phyloP scores from a whole-genome alignment of 225 moss, liverwort and hornwort genomes.

The Takakia lepidozioides region DNA sequence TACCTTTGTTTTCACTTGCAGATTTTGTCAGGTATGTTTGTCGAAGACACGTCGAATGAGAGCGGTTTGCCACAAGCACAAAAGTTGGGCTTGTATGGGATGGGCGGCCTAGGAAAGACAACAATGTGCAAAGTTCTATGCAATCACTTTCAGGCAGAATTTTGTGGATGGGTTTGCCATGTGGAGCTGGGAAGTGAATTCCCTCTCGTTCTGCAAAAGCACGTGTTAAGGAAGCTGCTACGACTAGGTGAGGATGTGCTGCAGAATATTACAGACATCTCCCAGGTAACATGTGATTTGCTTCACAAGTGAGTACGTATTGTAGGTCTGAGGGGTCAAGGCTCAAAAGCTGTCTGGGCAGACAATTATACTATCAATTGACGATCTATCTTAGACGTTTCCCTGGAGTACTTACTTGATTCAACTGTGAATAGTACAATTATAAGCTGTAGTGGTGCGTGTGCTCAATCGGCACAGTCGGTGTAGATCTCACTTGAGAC shows the following conservation, averaged over 20 bases:
- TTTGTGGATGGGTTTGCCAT: slow-evolving; percentile 17
- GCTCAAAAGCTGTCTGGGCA: too few relatives aligned
- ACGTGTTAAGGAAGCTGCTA: slow-evolving; percentile 11
- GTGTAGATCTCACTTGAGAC: too few relatives aligned
- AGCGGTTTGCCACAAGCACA: not conserved
- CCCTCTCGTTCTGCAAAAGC: slow-evolving; percentile 13
- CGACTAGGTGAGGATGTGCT: not conserved
- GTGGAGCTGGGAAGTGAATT: slow-evolving; percentile 6
- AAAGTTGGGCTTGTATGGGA: slow-evolving; percentile 10
- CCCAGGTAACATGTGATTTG: not conserved
- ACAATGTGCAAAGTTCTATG: slow-evolving; percentile 14
- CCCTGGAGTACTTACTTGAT: too few relatives aligned
- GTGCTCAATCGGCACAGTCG: too few relatives aligned
- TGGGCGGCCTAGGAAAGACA: slow-evolving; percentile 17
- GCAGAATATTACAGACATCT: not conserved
- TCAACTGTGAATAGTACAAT: too few relatives aligned
- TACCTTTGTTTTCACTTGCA: not conserved
- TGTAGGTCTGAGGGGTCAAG: too few relatives aligned
- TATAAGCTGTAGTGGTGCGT: too few relatives aligned
- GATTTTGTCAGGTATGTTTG: not conserved
- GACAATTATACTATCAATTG: too few relatives aligned
- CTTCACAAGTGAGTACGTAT: too few relatives aligned
- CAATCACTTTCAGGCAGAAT: slow-evolving; percentile 2
- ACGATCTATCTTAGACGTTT: too few relatives aligned
- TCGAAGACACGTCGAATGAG: not conserved